A percentile compares a stretch with the other conserved stretches of the same genome.
Evolutionary conservation across 1,284 basidiomycete genomes (phyloP).

Genomic region (Puccinia hordei): DNA sequence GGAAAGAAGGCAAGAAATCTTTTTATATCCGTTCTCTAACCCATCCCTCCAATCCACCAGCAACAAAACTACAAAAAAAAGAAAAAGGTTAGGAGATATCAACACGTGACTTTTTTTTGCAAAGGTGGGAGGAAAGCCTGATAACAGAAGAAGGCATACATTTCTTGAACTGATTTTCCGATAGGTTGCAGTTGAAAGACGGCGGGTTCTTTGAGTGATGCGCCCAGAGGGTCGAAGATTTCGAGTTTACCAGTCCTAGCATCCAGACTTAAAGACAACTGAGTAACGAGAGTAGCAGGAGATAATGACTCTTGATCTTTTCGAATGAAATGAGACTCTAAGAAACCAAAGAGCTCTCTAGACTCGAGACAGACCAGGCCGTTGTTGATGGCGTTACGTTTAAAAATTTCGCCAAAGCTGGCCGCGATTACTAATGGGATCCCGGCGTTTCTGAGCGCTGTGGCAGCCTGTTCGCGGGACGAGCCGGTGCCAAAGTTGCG

Average conservation of each 20-base stretch:
- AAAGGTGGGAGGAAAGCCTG: neutral
- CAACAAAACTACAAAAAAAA: constrained; percentile 51
- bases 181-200: constrained; percentile 73
- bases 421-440: constrained; percentile 91
- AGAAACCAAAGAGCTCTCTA: constrained; percentile 80
- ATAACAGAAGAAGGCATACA: constrained; percentile 61
- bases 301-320: constrained; percentile 68
- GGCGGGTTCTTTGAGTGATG: constrained; percentile 61
- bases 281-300: constrained; percentile 71
- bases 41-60: constrained; percentile 64
- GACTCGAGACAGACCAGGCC: constrained; percentile 92
- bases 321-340: constrained; percentile 71
- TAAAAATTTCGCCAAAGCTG: constrained; percentile 98
- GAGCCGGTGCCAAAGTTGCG: constrained; percentile 99
- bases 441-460: constrained; percentile 90
- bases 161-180: constrained; percentile 86
- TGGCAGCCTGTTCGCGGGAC: constrained; percentile 97
- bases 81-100: neutral
- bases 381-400: constrained; percentile 98
- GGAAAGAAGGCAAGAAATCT: neutral
- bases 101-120: neutral
- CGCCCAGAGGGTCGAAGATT: constrained; percentile 60
- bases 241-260: constrained; percentile 68
- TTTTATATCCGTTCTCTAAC: constrained; percentile 62
- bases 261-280: constrained; percentile 70